Conservation (phyloP, 179 eudicot genomes). For the Silene noctiflora region DNA sequence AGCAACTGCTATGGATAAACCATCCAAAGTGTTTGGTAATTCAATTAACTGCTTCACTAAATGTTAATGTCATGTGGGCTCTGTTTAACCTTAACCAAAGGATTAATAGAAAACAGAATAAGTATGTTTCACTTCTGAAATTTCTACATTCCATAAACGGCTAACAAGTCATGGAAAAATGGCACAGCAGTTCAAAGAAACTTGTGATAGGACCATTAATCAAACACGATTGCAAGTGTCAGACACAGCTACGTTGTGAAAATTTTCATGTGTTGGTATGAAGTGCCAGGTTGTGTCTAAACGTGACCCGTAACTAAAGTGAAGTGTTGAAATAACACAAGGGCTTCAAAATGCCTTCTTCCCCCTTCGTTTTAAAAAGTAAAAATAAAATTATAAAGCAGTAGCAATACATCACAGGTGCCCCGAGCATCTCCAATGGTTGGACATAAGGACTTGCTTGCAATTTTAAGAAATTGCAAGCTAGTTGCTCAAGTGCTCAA, state of each 20-base stretch:
- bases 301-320: neutral
- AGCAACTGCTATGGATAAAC: slow-evolving; percentile 4
- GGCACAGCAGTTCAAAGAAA: neutral
- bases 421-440: too few relatives aligned
- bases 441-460: too few relatives aligned
- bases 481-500: too few relatives aligned
- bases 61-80: neutral
- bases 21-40: neutral
- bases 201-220: neutral
- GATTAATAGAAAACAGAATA: neutral
- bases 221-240: neutral
- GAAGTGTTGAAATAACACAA: slow-evolving; percentile 3
- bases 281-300: neutral
- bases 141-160: neutral
- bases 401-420: slow-evolving; percentile 13
- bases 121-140: neutral
- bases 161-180: neutral
- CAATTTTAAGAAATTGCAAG: too few relatives aligned
- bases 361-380: neutral
- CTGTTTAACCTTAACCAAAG: neutral
- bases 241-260: neutral
- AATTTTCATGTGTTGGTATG: neutral
- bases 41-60: slow-evolving; percentile 15
- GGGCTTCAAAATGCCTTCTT: neutral
- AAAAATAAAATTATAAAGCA: slow-evolving; percentile 11